phyloP scores from a whole-genome alignment of 345 rosid species.

The Iberis pinnata region DNA sequence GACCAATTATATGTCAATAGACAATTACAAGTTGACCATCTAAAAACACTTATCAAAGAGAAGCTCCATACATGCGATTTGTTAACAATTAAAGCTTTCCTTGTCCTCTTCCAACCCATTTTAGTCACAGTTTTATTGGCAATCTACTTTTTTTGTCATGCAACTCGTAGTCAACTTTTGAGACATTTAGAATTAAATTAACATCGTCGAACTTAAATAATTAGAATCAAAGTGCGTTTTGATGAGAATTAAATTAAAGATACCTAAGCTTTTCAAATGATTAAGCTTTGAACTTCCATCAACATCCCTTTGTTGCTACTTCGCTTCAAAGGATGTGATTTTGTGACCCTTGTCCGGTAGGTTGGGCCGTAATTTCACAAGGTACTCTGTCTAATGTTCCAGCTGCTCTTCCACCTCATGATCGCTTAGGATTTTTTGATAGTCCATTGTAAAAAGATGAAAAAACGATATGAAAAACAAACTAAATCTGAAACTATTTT shows the following conservation, averaged over 20 bases:
- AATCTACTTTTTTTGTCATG: too few species aligned
- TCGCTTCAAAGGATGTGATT: constrained; percentile 37
- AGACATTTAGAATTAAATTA: too few species aligned
- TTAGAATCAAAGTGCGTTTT: neutral
- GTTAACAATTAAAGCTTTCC: too few species aligned
- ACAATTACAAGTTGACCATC: constrained; percentile 20
- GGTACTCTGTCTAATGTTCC: constrained; percentile 14
- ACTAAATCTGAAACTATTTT: too few species aligned
- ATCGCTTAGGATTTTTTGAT: constrained; percentile 31
- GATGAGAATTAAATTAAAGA: neutral
- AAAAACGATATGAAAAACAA: too few species aligned
- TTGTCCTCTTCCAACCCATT: too few species aligned
- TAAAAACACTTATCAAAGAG: constrained; percentile 6
- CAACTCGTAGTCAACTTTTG: too few species aligned
- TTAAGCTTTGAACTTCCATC: constrained; percentile 29
- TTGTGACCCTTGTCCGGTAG: constrained; percentile 45
- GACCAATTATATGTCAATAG: too few species aligned
- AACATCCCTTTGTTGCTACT: constrained; percentile 44
- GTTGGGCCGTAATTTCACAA: neutral
- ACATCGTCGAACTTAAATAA: too few species aligned
- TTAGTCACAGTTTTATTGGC: too few species aligned
- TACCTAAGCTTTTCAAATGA: constrained; percentile 25
- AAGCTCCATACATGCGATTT: neutral
- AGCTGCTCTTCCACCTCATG: constrained; percentile 31
- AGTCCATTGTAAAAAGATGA: too few species aligned